Conservation (phyloP, 2,329 filamentous ascomycete species). For the Fusarium tuaranense region DNA sequence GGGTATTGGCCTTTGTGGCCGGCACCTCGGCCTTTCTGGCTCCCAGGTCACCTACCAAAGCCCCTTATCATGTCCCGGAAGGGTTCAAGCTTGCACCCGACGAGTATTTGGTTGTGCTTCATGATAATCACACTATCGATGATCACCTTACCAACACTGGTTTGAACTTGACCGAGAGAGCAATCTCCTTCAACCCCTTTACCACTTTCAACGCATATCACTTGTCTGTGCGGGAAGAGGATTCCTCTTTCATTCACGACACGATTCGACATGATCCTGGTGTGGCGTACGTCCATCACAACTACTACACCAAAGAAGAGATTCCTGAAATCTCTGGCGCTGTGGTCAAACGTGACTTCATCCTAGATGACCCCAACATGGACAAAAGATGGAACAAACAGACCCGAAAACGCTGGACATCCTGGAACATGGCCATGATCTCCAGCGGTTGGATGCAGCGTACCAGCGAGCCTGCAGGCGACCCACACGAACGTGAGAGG, state of each 20-base stretch:
- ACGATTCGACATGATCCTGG: neutral
- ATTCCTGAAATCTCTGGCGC: neutral
- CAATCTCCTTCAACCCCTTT: neutral
- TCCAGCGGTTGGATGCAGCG: neutral
- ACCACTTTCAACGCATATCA: neutral
- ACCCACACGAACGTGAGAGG: neutral
- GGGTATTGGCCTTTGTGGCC: neutral
- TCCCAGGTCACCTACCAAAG: neutral
- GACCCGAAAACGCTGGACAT: neutral
- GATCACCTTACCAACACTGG: neutral
- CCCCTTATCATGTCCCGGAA: neutral
- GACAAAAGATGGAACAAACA: neutral
- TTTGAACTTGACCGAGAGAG: neutral
- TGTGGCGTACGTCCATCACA: neutral
- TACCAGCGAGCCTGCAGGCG: neutral
- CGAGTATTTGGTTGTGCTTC: neutral
- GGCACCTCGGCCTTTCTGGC: neutral
- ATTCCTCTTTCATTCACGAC: neutral
- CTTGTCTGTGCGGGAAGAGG: neutral
- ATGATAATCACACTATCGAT: neutral
- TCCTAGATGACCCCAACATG: neutral
- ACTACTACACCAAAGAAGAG: neutral
- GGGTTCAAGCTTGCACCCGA: neutral
- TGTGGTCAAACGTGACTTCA: neutral
- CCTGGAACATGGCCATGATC: slow-evolving; percentile 2